Evolutionary conservation across 805 yeast species (phyloP), one percentile per base, ranked within the genome.

Genomic region (Ogataea trehalophila): DNA sequence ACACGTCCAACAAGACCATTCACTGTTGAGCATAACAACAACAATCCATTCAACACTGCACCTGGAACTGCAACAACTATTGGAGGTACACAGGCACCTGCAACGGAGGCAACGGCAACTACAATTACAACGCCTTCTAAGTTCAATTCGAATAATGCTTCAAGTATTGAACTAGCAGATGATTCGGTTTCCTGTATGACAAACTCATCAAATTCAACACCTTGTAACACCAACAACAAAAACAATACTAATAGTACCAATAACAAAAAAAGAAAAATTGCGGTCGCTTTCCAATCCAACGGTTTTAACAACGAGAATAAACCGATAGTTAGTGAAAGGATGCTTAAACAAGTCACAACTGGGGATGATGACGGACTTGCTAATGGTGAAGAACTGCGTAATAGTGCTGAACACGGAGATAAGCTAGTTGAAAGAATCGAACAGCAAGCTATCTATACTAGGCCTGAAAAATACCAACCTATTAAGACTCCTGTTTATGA

Each of bases 171-270:
- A 26, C 11, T 26, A 26, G 39, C 50, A 34, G 45, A 44, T 36
- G 55, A 50, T 26, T 47, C 54, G 15, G 53, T 50, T 18, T 54
- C 58, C 17, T 49, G 54, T 39, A 35, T 51, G 23, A 54, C 58
- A 23, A 54, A 54, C 42, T 51, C 58, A 34, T 54, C 58, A 4
- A 46, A 50, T 3, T 54, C 58, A 13, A 54, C 58, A 2, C 58
- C 58, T 11, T 54, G 58, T 39, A 51, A 51, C 43, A 47, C 53
- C 11, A 26, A 9, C 31, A 26, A 26, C 31, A 26, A 26, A 26
- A 26, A 26, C 31, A 26, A 26, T 26, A 9, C 9, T 13, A 26
- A 26, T 26, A 26, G 20, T 4, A 20, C 20, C 20, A 20, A 20
- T 3, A 26, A 26, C 31, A 26, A 8, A 54, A 49, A 33, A 46